phyloP scores from a whole-genome alignment of 306 rosid genomes.

The Dalbergia oliveri region DNA sequence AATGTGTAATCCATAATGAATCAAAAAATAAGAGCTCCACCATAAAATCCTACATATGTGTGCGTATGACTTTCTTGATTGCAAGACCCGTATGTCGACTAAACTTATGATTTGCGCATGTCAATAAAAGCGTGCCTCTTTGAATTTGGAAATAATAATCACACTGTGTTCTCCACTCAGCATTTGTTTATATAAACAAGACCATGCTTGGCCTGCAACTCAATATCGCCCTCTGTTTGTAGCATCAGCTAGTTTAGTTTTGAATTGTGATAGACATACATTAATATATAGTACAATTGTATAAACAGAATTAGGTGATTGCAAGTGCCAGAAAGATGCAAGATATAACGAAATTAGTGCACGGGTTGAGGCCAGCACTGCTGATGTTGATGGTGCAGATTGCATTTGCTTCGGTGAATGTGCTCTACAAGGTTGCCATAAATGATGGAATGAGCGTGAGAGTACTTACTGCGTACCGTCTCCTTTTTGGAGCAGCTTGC shows the following conservation, averaged over 20 bases:
- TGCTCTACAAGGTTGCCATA: conserved; percentile 51
- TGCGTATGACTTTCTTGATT: neutral
- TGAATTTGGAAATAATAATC: conserved; percentile 2
- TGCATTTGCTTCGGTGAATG: conserved; percentile 40
- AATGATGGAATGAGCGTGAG: conserved; percentile 54
- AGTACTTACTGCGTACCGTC: conserved; percentile 59
- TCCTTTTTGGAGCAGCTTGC: conserved; percentile 54
- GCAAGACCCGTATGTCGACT: neutral
- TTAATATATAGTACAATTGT: neutral
- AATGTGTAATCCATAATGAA: too few relatives aligned
- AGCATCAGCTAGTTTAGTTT: neutral
- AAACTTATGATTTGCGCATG: too few relatives aligned
- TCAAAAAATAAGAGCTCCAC: too few relatives aligned
- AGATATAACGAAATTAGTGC: conserved; percentile 13
- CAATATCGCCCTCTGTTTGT: conserved; percentile 4
- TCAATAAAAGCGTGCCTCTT: conserved; percentile 8
- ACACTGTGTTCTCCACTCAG: neutral
- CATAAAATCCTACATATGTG: too few relatives aligned
- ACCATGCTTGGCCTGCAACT: neutral
- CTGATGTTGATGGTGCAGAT: conserved; percentile 56
- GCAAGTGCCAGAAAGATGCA: conserved; percentile 18
- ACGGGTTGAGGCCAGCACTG: conserved; percentile 53
- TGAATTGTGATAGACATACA: conserved; percentile 1
- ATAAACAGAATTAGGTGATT: neutral
- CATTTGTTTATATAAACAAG: conserved; percentile 21